These are phyloP conservation scores for Neopestalotiopsis sp. DNA, from an alignment of 2,329 filamentous ascomycete species.

Conservation along the genomic window DNA sequence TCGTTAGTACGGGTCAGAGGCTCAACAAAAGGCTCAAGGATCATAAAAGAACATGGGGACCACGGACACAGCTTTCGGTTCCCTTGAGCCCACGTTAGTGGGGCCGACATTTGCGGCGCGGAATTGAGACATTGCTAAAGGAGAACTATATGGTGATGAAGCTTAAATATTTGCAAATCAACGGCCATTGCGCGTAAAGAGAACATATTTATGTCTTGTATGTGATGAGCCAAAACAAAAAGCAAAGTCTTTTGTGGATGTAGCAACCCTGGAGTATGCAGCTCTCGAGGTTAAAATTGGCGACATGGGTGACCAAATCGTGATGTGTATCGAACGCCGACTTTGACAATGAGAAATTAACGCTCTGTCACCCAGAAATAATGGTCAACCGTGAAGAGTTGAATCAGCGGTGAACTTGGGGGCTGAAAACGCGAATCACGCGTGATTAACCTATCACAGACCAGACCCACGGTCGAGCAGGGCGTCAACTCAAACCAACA, in stretches of 20 bases:
- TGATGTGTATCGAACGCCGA: neutral
- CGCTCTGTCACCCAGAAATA: neutral
- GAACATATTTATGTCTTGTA: too few species aligned
- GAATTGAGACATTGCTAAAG: neutral
- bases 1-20: neutral
- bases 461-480: neutral
- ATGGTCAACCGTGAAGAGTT: neutral
- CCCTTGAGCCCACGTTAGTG: neutral
- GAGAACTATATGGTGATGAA: neutral
- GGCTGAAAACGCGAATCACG: neutral
- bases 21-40: neutral
- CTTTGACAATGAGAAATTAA: neutral
- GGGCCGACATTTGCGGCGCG: neutral
- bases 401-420: neutral
- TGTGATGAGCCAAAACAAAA: neutral
- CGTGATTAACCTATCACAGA: neutral
- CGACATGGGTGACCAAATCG: conserved; percentile 11
- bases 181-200: too few species aligned
- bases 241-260: neutral
- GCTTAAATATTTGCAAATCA: neutral
- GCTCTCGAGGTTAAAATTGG: neutral
- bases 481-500: neutral
- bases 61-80: conserved; percentile 1
- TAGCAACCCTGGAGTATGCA: neutral
- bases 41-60: neutral